These are phyloP conservation scores for Cryphonectria nitschkei DNA, from an alignment of 2,329 filamentous ascomycete species.

Conservation along the genomic window DNA sequence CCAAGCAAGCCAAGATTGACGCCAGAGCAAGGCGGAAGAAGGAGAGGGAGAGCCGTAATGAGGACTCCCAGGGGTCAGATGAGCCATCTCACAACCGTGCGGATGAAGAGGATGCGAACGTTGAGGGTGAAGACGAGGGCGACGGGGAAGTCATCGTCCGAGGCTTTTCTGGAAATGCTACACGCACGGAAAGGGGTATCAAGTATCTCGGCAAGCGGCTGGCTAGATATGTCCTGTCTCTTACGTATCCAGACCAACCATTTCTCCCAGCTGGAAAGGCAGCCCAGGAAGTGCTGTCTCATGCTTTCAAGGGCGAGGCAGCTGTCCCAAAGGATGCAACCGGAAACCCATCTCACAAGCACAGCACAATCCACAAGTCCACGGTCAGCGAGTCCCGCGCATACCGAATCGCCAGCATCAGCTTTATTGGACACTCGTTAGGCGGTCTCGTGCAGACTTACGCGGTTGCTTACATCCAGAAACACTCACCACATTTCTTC, in stretches of 20 bases:
- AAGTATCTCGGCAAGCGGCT: slow-evolving; percentile 96
- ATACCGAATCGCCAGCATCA: slow-evolving; percentile 91
- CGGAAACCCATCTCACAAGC: slow-evolving; percentile 45
- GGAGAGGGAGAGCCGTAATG: slow-evolving; percentile 44
- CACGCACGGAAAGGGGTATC: slow-evolving; percentile 90
- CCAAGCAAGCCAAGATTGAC: slow-evolving; percentile 72
- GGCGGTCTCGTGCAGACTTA: slow-evolving; percentile 92
- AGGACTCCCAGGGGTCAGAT: slow-evolving; percentile 6
- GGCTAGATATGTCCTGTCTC: slow-evolving; percentile 84
- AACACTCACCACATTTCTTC: slow-evolving; percentile 92
- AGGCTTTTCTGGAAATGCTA: slow-evolving; percentile 87
- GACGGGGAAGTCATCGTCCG: slow-evolving; percentile 87
- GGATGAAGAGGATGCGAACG: slow-evolving; percentile 35
- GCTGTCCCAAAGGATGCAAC: slow-evolving; percentile 44
- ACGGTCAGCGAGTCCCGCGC: slow-evolving; percentile 46
- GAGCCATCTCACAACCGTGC: slow-evolving; percentile 14
- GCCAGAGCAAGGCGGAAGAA: slow-evolving; percentile 63
- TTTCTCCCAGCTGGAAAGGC: slow-evolving; percentile 69
- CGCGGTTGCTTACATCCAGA: slow-evolving; percentile 93
- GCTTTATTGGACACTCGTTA: slow-evolving; percentile 89
- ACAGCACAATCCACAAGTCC: slow-evolving; percentile 54
- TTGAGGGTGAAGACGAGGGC: slow-evolving; percentile 42
- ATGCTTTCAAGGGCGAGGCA: slow-evolving; percentile 44
- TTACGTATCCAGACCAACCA: slow-evolving; percentile 94
- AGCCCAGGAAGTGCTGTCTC: slow-evolving; percentile 47